phyloP scores from a whole-genome alignment of 2,329 filamentous ascomycete species.

The Macrophomina pseudophaseolina region DNA sequence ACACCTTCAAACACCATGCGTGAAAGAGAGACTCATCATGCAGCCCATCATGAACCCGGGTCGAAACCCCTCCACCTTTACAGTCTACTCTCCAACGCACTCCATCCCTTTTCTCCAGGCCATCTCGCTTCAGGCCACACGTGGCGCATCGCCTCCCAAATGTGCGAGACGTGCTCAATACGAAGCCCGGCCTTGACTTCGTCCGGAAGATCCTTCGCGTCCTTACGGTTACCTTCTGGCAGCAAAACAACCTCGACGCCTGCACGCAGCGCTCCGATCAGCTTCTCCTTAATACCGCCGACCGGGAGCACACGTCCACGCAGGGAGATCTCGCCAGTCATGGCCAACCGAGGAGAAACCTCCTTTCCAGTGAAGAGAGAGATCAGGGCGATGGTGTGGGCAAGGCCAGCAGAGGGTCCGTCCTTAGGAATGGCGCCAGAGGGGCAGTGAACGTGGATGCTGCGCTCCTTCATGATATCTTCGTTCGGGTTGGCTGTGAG shows the following conservation, averaged over 20 bases:
- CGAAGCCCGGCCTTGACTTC: conserved; percentile 87
- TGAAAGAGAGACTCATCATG: conserved; percentile 15
- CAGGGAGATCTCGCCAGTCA: conserved; percentile 84
- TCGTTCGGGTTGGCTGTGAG: conserved; percentile 79
- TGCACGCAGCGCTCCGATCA: conserved; percentile 90
- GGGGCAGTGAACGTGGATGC: conserved; percentile 95
- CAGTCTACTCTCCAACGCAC: conserved; percentile 56
- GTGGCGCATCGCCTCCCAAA: conserved; percentile 89
- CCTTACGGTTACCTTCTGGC: conserved; percentile 87
- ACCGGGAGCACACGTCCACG: conserved; percentile 91
- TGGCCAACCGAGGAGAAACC: conserved; percentile 90
- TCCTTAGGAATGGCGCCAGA: conserved; percentile 96
- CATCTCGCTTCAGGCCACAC: conserved; percentile 92
- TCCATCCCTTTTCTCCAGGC: conserved; percentile 73
- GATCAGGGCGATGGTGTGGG: conserved; percentile 91
- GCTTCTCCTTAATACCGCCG: conserved; percentile 97
- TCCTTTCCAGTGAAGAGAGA: conserved; percentile 84
- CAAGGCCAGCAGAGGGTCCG: conserved; percentile 80
- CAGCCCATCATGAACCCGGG: not conserved
- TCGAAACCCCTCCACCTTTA: not conserved
- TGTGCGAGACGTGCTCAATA: conserved; percentile 90
- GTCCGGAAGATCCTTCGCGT: conserved; percentile 85
- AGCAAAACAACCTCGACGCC: conserved; percentile 94
- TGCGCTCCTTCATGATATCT: conserved; percentile 95
- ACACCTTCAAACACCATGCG: conserved; percentile 18